phyloP scores from a whole-genome alignment of 768 basidiomycete species.

The Rhizopogon roseolus region DNA sequence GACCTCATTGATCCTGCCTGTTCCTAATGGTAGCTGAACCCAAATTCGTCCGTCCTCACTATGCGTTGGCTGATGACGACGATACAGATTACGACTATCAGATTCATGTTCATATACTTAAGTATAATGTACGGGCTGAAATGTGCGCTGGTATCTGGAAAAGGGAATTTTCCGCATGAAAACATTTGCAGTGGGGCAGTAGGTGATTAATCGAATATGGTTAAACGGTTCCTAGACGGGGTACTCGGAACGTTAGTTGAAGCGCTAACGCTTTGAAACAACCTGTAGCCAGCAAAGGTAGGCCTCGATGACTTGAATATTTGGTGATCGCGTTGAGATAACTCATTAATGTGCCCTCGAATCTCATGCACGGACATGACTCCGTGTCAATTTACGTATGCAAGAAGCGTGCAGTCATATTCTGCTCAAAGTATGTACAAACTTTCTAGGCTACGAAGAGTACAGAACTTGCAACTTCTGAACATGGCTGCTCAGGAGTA shows the following conservation, averaged over 20 bases:
- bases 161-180: background rate
- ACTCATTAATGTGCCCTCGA: constrained; percentile 18
- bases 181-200: background rate
- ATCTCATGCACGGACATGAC: constrained; percentile 19
- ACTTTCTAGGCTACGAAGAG: too few species aligned
- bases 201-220: background rate
- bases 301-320: background rate
- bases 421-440: background rate
- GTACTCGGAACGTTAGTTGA: background rate
- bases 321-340: background rate
- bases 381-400: constrained; percentile 29
- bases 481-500: too few species aligned
- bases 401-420: constrained; percentile 14
- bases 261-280: background rate
- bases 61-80: too few species aligned
- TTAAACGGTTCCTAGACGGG: background rate
- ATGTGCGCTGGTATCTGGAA: background rate
- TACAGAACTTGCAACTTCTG: too few species aligned
- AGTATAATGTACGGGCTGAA: background rate
- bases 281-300: background rate
- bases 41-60: background rate
- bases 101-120: background rate
- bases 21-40: too few species aligned
- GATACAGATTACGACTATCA: background rate
- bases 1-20: too few species aligned